Percentiles rank a stretch among this genome's conserved stretches.
phyloP scores from a whole-genome alignment of 2,329 filamentous ascomycete genomes.

The Scedosporium boydii region DNA sequence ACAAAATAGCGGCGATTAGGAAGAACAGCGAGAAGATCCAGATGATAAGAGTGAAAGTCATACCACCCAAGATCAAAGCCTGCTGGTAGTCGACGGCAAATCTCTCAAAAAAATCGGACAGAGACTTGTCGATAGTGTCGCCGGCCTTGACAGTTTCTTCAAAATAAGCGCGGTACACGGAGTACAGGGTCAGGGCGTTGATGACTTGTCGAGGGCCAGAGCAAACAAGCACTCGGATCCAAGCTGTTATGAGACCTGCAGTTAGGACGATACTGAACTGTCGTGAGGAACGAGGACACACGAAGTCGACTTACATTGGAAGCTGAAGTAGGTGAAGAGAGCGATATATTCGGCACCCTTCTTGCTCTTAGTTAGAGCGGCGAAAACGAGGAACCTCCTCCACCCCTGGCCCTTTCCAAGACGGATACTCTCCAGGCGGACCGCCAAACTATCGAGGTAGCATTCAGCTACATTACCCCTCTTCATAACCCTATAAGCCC shows the following conservation, averaged over 20 bases:
- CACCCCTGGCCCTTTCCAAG: constrained; percentile 67
- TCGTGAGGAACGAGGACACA: neutral
- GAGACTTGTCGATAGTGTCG: constrained; percentile 49
- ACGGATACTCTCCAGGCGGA: constrained; percentile 75
- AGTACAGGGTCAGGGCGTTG: constrained; percentile 81
- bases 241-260: constrained; percentile 43
- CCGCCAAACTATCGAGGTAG: constrained; percentile 82
- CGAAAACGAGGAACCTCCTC: constrained; percentile 85
- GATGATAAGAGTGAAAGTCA: constrained; percentile 84
- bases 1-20: constrained; percentile 62
- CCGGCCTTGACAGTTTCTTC: constrained; percentile 17
- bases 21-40: constrained; percentile 77
- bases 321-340: constrained; percentile 79
- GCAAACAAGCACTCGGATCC: constrained; percentile 80
- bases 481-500: constrained; percentile 71
- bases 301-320: constrained; percentile 41
- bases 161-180: constrained; percentile 61
- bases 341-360: constrained; percentile 87
- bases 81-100: constrained; percentile 65
- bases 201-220: constrained; percentile 87
- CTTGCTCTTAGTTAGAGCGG: constrained; percentile 80
- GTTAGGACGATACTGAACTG: constrained; percentile 9
- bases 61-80: constrained; percentile 74
- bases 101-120: constrained; percentile 72
- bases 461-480: constrained; percentile 82